phyloP scores from a whole-genome alignment of 306 rosid species.

The Rosa chinensis region DNA sequence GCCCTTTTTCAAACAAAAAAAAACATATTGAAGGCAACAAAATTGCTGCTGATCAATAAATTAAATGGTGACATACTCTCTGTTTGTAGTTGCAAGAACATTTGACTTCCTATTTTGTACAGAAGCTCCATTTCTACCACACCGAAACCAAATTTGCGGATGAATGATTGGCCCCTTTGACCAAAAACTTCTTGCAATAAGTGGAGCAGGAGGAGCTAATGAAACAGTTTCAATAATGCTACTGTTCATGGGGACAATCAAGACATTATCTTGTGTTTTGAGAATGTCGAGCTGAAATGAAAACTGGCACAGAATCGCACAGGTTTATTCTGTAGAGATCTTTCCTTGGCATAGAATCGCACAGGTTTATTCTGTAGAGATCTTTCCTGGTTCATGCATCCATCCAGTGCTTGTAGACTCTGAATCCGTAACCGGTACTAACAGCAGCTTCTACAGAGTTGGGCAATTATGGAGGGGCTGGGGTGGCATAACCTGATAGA shows the following conservation, averaged over 20 bases:
- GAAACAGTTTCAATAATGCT: not conserved
- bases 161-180: constrained; percentile 19
- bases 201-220: constrained; percentile 30
- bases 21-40: not conserved
- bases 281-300: constrained; percentile 3
- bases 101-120: not conserved
- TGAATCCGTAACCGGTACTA: not conserved
- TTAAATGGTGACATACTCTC: not conserved
- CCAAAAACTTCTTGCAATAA: constrained; percentile 20
- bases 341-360: constrained; percentile 10
- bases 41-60: not conserved
- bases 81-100: not conserved
- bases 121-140: constrained; percentile 14
- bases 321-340: constrained; percentile 10
- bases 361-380: constrained; percentile 3
- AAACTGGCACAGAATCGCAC: constrained; percentile 1
- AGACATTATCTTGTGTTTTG: not conserved
- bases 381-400: constrained; percentile 21
- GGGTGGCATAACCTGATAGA: constrained; percentile 17
- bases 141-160: constrained; percentile 19
- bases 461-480: not conserved
- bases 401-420: constrained; percentile 18
- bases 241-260: not conserved
- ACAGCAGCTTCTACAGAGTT: constrained; percentile 18
- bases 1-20: not conserved